These are phyloP conservation scores for Boletus rubescentipes DNA, from an alignment of 768 basidiomycete species.

Conservation along the genomic window DNA sequence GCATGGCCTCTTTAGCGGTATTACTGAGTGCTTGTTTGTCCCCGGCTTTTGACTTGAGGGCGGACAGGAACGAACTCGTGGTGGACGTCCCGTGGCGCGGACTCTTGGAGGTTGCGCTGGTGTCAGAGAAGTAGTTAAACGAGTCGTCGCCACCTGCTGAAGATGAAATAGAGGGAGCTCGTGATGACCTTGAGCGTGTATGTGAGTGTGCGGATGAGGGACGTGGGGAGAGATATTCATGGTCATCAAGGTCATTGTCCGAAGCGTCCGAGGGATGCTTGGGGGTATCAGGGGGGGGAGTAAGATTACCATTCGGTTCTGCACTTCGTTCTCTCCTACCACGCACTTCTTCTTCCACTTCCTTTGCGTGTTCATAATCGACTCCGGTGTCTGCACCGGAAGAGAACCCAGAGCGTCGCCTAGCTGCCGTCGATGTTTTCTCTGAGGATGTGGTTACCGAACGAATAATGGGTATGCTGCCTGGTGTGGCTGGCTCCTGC, in stretches of 20 bases:
- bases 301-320: constrained; percentile 38
- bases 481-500: constrained; percentile 24
- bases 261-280: constrained; percentile 7
- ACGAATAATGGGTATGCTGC: constrained; percentile 20
- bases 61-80: constrained; percentile 68
- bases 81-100: constrained; percentile 38
- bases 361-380: constrained; percentile 18
- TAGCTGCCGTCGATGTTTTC: constrained; percentile 28
- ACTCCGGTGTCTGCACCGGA: constrained; percentile 40
- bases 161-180: constrained; percentile 37
- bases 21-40: constrained; percentile 88
- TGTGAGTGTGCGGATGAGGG: constrained; percentile 49
- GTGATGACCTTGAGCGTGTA: constrained; percentile 29
- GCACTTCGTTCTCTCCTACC: constrained; percentile 28
- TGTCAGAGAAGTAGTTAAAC: constrained; percentile 35
- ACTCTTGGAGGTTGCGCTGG: constrained; percentile 29
- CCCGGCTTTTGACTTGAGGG: constrained; percentile 69
- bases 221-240: constrained; percentile 31
- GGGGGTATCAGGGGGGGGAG: constrained; percentile 7
- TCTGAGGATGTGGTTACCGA: constrained; percentile 26
- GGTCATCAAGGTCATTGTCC: constrained; percentile 21
- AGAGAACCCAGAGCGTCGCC: constrained; percentile 60
- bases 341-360: constrained; percentile 26
- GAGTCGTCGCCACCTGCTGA: constrained; percentile 29
- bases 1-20: constrained; percentile 84